phyloP scores from a whole-genome alignment of 495 filamentous ascomycete species.

The Penicillium lividum region DNA sequence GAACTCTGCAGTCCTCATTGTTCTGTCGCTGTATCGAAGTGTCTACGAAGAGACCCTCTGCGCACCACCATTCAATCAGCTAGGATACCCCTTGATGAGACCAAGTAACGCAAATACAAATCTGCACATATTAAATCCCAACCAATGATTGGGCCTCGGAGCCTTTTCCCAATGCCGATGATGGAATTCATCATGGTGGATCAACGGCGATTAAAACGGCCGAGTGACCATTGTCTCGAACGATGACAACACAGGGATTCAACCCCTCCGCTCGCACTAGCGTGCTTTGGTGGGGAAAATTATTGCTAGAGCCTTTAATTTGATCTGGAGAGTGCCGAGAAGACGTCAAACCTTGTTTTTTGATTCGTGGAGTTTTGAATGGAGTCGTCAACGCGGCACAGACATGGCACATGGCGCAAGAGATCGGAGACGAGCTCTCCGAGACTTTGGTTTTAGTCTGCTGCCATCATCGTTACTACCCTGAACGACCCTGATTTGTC shows the following conservation, averaged over 20 bases:
- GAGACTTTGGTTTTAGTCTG: constrained; percentile 17
- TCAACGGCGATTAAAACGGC: neutral
- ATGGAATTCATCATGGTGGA: neutral
- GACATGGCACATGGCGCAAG: neutral
- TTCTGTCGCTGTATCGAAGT: neutral
- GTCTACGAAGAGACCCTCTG: neutral
- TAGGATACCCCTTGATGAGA: constrained; percentile 4
- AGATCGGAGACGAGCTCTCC: constrained; percentile 18
- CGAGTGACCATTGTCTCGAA: constrained; percentile 4
- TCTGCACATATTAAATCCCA: neutral
- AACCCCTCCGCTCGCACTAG: neutral
- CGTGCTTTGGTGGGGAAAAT: constrained; percentile 12
- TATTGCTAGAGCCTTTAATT: constrained; percentile 11
- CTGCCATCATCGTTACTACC: constrained; percentile 19
- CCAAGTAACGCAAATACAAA: constrained; percentile 7
- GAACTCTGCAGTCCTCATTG: constrained; percentile 4
- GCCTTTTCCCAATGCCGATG: constrained; percentile 1
- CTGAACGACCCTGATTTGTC: constrained; percentile 23
- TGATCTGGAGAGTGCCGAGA: constrained; percentile 21
- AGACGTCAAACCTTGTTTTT: constrained; percentile 14
- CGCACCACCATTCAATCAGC: neutral
- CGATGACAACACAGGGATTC: neutral
- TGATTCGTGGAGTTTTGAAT: constrained; percentile 6
- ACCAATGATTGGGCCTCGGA: neutral
- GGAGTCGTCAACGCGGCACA: constrained; percentile 17